Percentiles rank a stretch among this genome's conserved stretches.
These are phyloP conservation scores for Meredithiella fracta DNA, from an alignment of 2,329 filamentous ascomycete species.

Conservation along the genomic window DNA sequence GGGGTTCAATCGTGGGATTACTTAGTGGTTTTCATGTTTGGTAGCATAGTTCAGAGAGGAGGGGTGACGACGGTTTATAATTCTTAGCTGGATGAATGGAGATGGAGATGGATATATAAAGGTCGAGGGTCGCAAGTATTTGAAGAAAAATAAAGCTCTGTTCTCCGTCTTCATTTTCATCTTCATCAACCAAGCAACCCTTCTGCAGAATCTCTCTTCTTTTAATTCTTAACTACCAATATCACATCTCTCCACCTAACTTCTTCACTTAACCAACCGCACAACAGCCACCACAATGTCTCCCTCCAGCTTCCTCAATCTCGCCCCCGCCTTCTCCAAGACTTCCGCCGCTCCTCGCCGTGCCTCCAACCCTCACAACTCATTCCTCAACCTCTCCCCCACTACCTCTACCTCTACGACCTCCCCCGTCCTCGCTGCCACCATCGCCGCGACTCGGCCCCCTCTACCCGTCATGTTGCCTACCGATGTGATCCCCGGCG, in stretches of 20 bases:
- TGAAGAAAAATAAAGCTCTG: not conserved
- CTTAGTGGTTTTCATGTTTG: not conserved
- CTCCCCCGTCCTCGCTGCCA: slow-evolving; percentile 28
- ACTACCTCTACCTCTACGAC: slow-evolving; percentile 41
- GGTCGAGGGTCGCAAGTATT: not conserved
- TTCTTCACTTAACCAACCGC: not conserved
- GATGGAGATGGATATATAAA: not conserved
- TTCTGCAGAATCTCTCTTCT: not conserved
- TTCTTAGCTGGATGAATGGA: not conserved
- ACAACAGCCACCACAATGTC: slow-evolving; percentile 5
- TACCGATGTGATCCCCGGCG: slow-evolving; percentile 18
- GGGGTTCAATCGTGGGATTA: not conserved
- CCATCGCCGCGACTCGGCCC: slow-evolving; percentile 32
- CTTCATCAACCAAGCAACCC: not conserved
- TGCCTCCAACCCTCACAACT: slow-evolving; percentile 1
- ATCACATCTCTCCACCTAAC: not conserved
- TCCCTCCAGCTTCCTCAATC: slow-evolving; percentile 10
- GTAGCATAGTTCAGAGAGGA: not conserved
- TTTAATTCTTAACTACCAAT: not conserved
- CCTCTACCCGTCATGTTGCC: slow-evolving; percentile 15
- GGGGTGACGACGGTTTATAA: not conserved
- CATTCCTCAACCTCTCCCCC: slow-evolving; percentile 43
- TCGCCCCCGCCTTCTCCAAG: slow-evolving; percentile 11
- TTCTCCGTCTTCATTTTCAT: not conserved
- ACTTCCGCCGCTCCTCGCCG: not conserved